Conservation (phyloP, 2,329 filamentous ascomycete species). For the Colletotrichum sp. region DNA sequence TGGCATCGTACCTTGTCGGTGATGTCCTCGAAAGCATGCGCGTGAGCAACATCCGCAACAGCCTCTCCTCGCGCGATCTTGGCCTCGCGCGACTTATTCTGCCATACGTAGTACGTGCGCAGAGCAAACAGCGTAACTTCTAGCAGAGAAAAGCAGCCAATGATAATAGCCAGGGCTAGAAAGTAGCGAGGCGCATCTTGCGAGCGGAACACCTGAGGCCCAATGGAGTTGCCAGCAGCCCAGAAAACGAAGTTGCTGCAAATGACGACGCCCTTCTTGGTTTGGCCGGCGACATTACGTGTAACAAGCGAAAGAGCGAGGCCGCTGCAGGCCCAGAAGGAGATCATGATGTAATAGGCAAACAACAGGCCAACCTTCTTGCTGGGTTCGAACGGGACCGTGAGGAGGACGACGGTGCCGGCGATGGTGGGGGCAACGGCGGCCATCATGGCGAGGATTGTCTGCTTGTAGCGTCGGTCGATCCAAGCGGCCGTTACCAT, state of each 20-base stretch:
- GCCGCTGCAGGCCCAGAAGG: constrained; percentile 45
- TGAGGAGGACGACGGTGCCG: constrained; percentile 45
- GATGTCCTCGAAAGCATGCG: constrained; percentile 65
- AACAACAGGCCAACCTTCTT: constrained; percentile 41
- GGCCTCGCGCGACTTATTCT: constrained; percentile 4
- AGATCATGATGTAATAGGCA: constrained; percentile 49
- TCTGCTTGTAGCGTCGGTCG: constrained; percentile 71
- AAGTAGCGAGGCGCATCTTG: constrained; percentile 38
- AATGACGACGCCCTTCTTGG: constrained; percentile 47
- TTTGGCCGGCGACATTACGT: constrained; percentile 46
- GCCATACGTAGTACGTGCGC: constrained; percentile 9
- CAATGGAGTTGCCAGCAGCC: constrained; percentile 46
- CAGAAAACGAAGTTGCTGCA: constrained; percentile 45
- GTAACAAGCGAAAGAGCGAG: constrained; percentile 46
- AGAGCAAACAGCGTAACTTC: not conserved
- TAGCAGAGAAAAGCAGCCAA: constrained; percentile 4
- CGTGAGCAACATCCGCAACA: not conserved
- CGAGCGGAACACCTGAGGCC: constrained; percentile 41
- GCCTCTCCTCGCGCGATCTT: constrained; percentile 3
- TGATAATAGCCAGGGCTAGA: not conserved
- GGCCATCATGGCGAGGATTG: constrained; percentile 67
- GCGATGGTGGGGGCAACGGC: constrained; percentile 64
- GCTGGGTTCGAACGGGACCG: constrained; percentile 29
- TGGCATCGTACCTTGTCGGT: constrained; percentile 65
- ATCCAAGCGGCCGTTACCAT: constrained; percentile 70